Base-by-base conservation (phyloP, 2,329 filamentous ascomycete genomes). In the Diplodia mutila region DNA sequence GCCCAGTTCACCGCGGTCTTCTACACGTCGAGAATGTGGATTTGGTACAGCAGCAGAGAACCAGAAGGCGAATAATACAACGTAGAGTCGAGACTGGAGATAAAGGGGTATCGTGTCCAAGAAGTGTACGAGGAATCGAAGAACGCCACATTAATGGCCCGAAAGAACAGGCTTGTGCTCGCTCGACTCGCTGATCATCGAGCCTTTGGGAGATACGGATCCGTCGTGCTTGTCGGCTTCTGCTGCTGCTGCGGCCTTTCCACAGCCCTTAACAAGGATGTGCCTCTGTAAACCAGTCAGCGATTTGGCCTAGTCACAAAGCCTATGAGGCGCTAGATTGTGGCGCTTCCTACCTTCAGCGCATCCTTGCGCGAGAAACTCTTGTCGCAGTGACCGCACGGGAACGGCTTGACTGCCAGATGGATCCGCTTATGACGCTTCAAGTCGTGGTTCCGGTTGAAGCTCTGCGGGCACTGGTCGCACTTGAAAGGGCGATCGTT, bases 341-440 rank as follows among this genome's bases (percentile, higher is more conserved):
- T 29, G 65, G 18, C 8, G 16, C 2, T 12, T 71, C 79, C 74
- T 82, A 98, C 95, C 91, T 98, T 98, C 34, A 99, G 83, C 11
- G 95, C 95, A 79, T 98, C 95, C 78, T 98, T 98, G 69, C 95
- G 86, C 3, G 94, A 97, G 75, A 99, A 99, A 77, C 92, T 95
- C 86, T 98, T 98, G 69, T 97, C 93, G 77, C 95, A 99, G 75
- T 91, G 90, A 7, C 84, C 87, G 78, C 95, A 99, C 0, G 94
- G 94, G 78, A 94, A 98, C 0, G 95, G 95, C 84, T 99, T 99
- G 49, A 98, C 92, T 0, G 93, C 92, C 68, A 98, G 81, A 79
- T 99, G 95, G 68, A 98, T 98, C 61, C 93, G 85, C 84, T 97
- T 97, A 79, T 99, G 95, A 63, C 95, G 87, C 81, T 99, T 99